Percentiles rank a stretch among this genome's conserved stretches.
These are phyloP conservation scores for Sporothrix pseudoabietina DNA, from an alignment of 2,329 filamentous ascomycete genomes.

Conservation along the genomic window DNA sequence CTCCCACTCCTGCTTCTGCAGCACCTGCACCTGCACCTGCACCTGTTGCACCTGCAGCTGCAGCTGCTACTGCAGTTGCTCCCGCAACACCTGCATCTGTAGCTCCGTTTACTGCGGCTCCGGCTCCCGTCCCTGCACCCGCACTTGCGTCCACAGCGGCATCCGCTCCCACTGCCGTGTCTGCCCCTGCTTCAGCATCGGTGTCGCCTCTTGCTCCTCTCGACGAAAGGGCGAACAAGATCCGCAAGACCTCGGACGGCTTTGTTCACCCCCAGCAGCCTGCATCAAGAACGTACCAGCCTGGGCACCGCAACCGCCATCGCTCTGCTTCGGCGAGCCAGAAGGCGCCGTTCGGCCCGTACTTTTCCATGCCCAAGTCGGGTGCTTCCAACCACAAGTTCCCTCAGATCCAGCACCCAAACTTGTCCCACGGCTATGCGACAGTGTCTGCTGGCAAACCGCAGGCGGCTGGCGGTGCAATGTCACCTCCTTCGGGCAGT, in stretches of 20 bases:
- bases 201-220: constrained; percentile 26
- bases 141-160: neutral
- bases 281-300: constrained; percentile 21
- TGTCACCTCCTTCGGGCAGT: constrained; percentile 20
- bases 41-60: neutral
- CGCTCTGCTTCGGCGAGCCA: constrained; percentile 37
- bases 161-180: neutral
- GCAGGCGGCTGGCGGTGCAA: constrained; percentile 4
- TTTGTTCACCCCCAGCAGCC: constrained; percentile 32
- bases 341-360: constrained; percentile 37
- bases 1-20: neutral
- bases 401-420: constrained; percentile 36
- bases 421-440: constrained; percentile 34
- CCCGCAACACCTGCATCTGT: neutral
- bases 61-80: neutral
- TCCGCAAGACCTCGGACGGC: constrained; percentile 44
- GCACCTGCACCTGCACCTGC: neutral
- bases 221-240: constrained; percentile 50
- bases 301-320: constrained; percentile 29
- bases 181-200: constrained; percentile 29
- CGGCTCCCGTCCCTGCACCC: neutral
- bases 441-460: constrained; percentile 29
- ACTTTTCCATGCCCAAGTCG: constrained; percentile 33
- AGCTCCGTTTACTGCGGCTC: neutral
- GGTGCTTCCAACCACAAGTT: constrained; percentile 31